These are phyloP conservation scores for Dinochytrium kinnereticum DNA, from an alignment of 371 early-diverging fungal genomes.

Conservation along the genomic window DNA sequence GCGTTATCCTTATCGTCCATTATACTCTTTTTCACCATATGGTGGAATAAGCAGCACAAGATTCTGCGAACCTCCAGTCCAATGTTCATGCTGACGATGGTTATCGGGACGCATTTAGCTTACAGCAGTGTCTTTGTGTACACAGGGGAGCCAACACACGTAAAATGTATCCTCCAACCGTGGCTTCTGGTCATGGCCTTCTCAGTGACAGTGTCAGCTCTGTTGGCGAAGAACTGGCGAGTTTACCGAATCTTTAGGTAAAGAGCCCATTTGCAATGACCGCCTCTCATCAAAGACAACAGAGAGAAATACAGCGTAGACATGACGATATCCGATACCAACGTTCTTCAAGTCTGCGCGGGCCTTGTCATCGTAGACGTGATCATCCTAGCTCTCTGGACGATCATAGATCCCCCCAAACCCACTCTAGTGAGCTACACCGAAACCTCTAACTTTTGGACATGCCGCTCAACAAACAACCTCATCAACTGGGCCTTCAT, in stretches of 20 bases:
- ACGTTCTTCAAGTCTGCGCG: neutral
- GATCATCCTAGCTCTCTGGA: constrained; percentile 3
- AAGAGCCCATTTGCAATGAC: neutral
- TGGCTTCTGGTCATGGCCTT: constrained; percentile 20
- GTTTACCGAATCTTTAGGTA: constrained; percentile 9
- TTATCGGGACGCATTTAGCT: constrained; percentile 7
- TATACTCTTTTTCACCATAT: neutral
- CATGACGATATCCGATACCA: neutral
- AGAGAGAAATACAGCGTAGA: neutral
- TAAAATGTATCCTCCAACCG: constrained; percentile 29
- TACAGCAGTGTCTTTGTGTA: constrained; percentile 24
- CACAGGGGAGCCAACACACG: constrained; percentile 24
- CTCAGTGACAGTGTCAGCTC: constrained; percentile 4
- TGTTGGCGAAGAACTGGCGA: constrained; percentile 10
- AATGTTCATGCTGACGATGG: neutral
- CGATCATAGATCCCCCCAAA: constrained; percentile 1
- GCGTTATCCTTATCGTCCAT: neutral
- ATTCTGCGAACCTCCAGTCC: neutral
- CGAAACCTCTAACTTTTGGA: constrained; percentile 12
- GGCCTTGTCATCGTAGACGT: neutral
- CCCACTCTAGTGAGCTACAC: neutral
- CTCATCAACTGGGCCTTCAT: neutral
- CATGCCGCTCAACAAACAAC: neutral
- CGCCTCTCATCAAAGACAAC: neutral
- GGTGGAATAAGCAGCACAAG: neutral